A percentile compares a stretch with the other conserved stretches of the same genome.
Evolutionary conservation across 2,329 filamentous ascomycete species (phyloP).

Genomic region (Xylaria digitata): DNA sequence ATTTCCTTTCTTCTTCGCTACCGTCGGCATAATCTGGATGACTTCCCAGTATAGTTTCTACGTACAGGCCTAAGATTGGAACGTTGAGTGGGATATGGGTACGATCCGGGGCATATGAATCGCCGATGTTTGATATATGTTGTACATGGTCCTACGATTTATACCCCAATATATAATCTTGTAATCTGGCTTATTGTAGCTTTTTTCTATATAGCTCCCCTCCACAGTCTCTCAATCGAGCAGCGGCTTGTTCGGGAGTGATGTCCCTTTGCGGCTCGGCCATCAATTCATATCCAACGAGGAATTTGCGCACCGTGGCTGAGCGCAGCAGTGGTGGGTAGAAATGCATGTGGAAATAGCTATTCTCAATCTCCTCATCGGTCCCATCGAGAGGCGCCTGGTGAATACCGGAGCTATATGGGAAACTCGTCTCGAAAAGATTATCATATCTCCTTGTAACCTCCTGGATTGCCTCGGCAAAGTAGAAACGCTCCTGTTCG

Average conservation of each 20-base stretch:
- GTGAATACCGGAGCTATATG: slow-evolving; percentile 96
- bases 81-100: background rate
- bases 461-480: slow-evolving; percentile 88
- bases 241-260: slow-evolving; percentile 93
- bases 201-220: slow-evolving; percentile 86
- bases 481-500: slow-evolving; percentile 73
- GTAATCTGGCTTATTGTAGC: slow-evolving; percentile 48
- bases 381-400: slow-evolving; percentile 89
- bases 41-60: slow-evolving; percentile 75
- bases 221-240: slow-evolving; percentile 77
- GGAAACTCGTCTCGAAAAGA: slow-evolving; percentile 94
- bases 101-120: slow-evolving; percentile 1
- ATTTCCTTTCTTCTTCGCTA: slow-evolving; percentile 66
- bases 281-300: slow-evolving; percentile 96
- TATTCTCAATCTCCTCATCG: slow-evolving; percentile 84
- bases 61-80: slow-evolving; percentile 56
- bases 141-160: slow-evolving; percentile 9
- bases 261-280: slow-evolving; percentile 98
- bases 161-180: slow-evolving; percentile 11
- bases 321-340: slow-evolving; percentile 93
- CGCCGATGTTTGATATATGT: slow-evolving; percentile 6
- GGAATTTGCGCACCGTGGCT: slow-evolving; percentile 93
- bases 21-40: slow-evolving; percentile 70
- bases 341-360: slow-evolving; percentile 97
- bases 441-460: slow-evolving; percentile 95